Evolutionary conservation across 1,139 yeast species (phyloP).

Genomic region (Hansenula sp.): DNA sequence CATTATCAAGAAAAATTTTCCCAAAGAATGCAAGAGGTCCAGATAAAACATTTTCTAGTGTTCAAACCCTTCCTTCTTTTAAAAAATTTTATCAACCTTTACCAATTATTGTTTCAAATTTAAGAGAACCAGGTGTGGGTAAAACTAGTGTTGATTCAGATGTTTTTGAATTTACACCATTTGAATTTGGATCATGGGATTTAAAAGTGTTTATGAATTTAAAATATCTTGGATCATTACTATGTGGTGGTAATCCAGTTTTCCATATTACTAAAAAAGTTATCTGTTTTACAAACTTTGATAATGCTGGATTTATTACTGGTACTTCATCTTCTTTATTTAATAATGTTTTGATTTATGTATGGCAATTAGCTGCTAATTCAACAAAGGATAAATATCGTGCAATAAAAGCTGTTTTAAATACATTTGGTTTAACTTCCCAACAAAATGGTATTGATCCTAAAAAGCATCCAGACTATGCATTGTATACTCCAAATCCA

Average conservation of each 20-base stretch:
- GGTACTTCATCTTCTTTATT: conserved; percentile 74
- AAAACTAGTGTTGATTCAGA: conserved; percentile 22
- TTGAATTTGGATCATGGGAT: conserved; percentile 71
- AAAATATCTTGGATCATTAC: conserved; percentile 48
- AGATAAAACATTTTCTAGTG: conserved; percentile 33
- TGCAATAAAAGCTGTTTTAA: conserved; percentile 41
- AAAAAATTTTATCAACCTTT: conserved; percentile 33
- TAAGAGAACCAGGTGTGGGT: conserved; percentile 30
- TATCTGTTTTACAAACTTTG: conserved; percentile 54
- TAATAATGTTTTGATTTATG: conserved; percentile 46
- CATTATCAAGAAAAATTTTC: conserved; percentile 46
- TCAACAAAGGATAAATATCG: conserved; percentile 34
- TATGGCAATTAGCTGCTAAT: conserved; percentile 39
- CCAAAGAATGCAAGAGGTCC: conserved; percentile 33
- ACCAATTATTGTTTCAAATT: conserved; percentile 37
- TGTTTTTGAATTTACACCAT: conserved; percentile 56
- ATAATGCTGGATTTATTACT: conserved; percentile 67
- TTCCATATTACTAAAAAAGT: conserved; percentile 21
- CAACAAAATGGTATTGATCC: conserved; percentile 17
- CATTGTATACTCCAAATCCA: conserved; percentile 73
- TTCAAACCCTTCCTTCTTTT: conserved; percentile 29
- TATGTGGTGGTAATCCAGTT: conserved; percentile 31
- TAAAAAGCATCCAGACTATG: conserved; percentile 51
- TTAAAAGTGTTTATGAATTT: conserved; percentile 48
- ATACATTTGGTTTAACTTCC: conserved; percentile 42